These are phyloP conservation scores for Turnera subulata DNA, from an alignment of 345 rosid genomes.

Conservation along the genomic window DNA sequence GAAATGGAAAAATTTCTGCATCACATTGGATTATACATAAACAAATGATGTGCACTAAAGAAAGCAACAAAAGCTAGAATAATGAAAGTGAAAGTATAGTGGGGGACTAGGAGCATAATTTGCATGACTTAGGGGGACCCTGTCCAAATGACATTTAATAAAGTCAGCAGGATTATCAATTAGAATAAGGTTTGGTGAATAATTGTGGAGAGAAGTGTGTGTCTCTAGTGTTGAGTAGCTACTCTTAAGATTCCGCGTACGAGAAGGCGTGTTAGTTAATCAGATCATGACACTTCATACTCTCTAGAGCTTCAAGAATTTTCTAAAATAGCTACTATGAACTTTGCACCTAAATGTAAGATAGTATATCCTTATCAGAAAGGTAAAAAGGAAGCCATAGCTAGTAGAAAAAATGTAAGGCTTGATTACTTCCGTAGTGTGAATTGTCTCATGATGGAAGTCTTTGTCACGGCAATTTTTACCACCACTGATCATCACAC, in stretches of 20 bases:
- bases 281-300: too few relatives aligned
- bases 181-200: conserved; percentile 9
- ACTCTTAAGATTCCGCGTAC: too few relatives aligned
- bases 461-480: neutral
- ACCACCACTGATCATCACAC: too few relatives aligned
- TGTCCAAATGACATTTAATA: neutral
- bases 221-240: neutral
- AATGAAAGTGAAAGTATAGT: neutral
- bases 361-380: too few relatives aligned
- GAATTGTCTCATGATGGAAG: neutral
- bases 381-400: neutral
- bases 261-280: too few relatives aligned
- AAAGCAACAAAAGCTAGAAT: conserved; percentile 9
- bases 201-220: conserved; percentile 4
- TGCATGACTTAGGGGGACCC: conserved; percentile 1
- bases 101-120: conserved; percentile 4
- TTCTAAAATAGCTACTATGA: too few relatives aligned
- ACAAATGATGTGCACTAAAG: neutral
- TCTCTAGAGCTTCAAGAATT: too few relatives aligned
- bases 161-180: conserved; percentile 5
- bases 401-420: too few relatives aligned
- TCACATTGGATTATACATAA: neutral
- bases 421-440: too few relatives aligned
- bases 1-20: neutral
- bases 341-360: too few relatives aligned